Evolutionary conservation across 2,329 filamentous ascomycete species (phyloP).

Genomic region (Pseudophaeomoniella oleicola): DNA sequence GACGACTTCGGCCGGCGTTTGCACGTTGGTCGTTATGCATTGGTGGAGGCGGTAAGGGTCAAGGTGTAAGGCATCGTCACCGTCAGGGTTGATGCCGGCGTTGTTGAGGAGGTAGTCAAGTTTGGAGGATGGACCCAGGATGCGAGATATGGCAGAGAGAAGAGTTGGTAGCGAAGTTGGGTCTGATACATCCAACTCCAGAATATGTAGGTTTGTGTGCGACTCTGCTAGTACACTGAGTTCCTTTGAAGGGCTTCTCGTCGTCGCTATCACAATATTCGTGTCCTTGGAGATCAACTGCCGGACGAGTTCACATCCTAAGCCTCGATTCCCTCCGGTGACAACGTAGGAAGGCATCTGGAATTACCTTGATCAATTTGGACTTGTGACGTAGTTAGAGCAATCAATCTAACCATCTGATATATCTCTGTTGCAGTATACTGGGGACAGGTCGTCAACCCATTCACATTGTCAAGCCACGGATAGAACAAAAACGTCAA

Average conservation of each 20-base stretch:
- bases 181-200: conserved; percentile 7
- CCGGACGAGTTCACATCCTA: conserved; percentile 11
- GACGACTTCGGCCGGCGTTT: conserved; percentile 14
- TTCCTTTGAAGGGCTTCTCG: conserved; percentile 4
- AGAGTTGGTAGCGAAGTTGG: conserved; percentile 5
- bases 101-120: conserved; percentile 9
- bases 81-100: conserved; percentile 7
- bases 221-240: conserved; percentile 4
- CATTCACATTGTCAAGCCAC: too few relatives aligned
- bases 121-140: conserved; percentile 1
- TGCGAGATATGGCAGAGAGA: neutral
- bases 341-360: conserved; percentile 11
- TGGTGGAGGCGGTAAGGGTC: conserved; percentile 4
- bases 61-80: conserved; percentile 4
- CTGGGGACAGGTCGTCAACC: too few relatives aligned
- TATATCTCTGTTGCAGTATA: too few relatives aligned
- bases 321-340: conserved; percentile 16
- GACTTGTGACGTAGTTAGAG: too few relatives aligned
- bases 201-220: conserved; percentile 5
- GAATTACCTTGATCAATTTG: too few relatives aligned
- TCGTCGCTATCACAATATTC: conserved; percentile 8
- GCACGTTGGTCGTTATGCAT: conserved; percentile 15
- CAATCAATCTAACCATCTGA: too few relatives aligned
- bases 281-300: conserved; percentile 3
- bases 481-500: too few relatives aligned